These are phyloP conservation scores for Ophiostoma piceae DNA, from an alignment of 2,329 filamentous ascomycete species.

Conservation along the genomic window DNA sequence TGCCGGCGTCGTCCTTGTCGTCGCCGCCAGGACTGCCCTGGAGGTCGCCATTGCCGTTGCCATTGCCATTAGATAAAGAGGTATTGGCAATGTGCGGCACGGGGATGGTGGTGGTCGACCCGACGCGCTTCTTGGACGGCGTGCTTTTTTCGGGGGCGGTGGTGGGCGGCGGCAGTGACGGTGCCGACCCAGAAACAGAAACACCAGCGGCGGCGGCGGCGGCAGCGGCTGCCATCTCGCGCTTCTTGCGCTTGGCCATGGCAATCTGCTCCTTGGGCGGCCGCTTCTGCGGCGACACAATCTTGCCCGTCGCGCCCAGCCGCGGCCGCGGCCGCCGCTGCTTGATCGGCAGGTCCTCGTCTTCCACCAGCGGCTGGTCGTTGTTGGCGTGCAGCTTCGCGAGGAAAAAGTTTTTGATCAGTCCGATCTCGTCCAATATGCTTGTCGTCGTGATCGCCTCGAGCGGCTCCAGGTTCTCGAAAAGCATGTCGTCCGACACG, in stretches of 20 bases:
- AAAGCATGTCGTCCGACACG: constrained; percentile 54
- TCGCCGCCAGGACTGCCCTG: constrained; percentile 36
- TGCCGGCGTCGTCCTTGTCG: constrained; percentile 65
- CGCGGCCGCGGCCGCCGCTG: constrained; percentile 71
- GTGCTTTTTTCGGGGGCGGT: constrained; percentile 36
- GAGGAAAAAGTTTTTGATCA: constrained; percentile 88
- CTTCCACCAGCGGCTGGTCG: constrained; percentile 79
- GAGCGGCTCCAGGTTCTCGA: constrained; percentile 62
- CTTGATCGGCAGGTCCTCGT: constrained; percentile 90
- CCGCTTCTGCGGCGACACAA: constrained; percentile 75
- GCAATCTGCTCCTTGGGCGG: constrained; percentile 77
- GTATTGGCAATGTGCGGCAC: constrained; percentile 15
- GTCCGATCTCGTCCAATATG: constrained; percentile 72
- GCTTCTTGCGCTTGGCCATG: constrained; percentile 80
- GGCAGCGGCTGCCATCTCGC: constrained; percentile 44
- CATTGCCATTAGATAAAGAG: constrained; percentile 34
- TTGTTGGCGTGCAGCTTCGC: constrained; percentile 79
- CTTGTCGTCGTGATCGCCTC: constrained; percentile 75
- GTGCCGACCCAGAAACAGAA: not conserved
- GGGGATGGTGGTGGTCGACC: constrained; percentile 28
- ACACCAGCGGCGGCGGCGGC: constrained; percentile 32
- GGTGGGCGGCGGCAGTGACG: constrained; percentile 25
- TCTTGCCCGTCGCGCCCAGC: constrained; percentile 71
- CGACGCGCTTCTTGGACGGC: constrained; percentile 51
- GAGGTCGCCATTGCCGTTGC: constrained; percentile 49